A percentile compares a stretch with the other conserved stretches of the same genome.
These are phyloP conservation scores for Cladosporium sp. DNA, from an alignment of 2,329 filamentous ascomycete species.

Conservation along the genomic window DNA sequence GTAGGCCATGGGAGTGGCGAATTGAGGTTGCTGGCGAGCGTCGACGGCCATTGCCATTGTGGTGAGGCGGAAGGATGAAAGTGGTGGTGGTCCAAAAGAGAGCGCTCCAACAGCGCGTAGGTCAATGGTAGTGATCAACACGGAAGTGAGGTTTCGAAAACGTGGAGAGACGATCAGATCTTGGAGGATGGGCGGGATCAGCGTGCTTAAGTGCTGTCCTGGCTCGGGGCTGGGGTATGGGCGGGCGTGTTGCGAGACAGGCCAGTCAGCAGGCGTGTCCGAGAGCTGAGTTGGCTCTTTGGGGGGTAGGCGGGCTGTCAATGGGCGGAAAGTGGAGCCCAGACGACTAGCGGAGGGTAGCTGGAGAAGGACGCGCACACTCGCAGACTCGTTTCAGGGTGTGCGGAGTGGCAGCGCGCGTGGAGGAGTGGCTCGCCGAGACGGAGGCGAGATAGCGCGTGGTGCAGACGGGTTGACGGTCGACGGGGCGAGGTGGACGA, in stretches of 20 bases:
- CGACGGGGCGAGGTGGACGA: conserved; percentile 5
- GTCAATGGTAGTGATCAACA: conserved; percentile 21
- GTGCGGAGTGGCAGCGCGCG: conserved; percentile 5
- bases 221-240: conserved; percentile 25
- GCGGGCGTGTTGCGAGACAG: conserved; percentile 15
- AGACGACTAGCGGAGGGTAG: conserved; percentile 22
- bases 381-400: conserved; percentile 6
- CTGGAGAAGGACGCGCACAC: conserved; percentile 12
- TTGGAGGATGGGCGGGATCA: conserved; percentile 46
- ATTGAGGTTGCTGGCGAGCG: conserved; percentile 69
- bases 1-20: conserved; percentile 72
- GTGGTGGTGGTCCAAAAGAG: conserved; percentile 15
- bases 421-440: conserved; percentile 36
- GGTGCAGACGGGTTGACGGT: conserved; percentile 17
- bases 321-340: conserved; percentile 22
- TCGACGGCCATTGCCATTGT: conserved; percentile 94
- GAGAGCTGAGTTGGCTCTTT: conserved; percentile 20
- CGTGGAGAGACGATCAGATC: conserved; percentile 45
- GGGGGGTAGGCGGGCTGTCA: conserved; percentile 21
- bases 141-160: conserved; percentile 32
- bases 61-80: conserved; percentile 18
- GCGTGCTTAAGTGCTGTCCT: conserved; percentile 37
- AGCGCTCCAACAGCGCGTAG: conserved; percentile 7
- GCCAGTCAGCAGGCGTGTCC: conserved; percentile 15
- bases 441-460: conserved; percentile 44